Percentiles rank a stretch among this genome's conserved stretches.
Conservation (phyloP, 495 filamentous ascomycete genomes). For the Aspergillus funiculosus region DNA sequence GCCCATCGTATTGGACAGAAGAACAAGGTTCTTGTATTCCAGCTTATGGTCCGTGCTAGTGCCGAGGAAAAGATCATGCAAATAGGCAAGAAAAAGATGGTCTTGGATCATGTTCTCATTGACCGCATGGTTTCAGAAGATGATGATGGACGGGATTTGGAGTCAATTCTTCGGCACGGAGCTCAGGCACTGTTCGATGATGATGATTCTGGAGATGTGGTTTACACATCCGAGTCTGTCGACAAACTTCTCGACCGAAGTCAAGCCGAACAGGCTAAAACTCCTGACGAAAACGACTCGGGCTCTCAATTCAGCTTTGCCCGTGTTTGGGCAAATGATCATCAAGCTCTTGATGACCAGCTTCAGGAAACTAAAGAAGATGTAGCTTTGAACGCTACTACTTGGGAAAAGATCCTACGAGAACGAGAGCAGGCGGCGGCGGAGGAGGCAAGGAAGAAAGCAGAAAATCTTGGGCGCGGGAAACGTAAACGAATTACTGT, state of each 20-base stretch:
- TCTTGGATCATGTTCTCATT: slow-evolving; percentile 87
- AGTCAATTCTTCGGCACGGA: slow-evolving; percentile 84
- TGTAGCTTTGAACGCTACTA: slow-evolving; percentile 44
- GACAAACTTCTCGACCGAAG: slow-evolving; percentile 86
- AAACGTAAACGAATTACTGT: slow-evolving; percentile 54
- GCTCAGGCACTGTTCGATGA: slow-evolving; percentile 81
- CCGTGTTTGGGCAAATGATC: slow-evolving; percentile 85
- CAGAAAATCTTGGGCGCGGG: slow-evolving; percentile 74
- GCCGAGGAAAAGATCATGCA: slow-evolving; percentile 96
- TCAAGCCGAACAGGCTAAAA: slow-evolving; percentile 64
- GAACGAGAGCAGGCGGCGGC: slow-evolving; percentile 72
- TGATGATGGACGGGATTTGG: slow-evolving; percentile 67
- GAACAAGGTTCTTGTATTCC: slow-evolving; percentile 92
- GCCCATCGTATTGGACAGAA: slow-evolving; percentile 95
- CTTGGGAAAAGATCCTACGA: slow-evolving; percentile 85
- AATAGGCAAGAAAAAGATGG: slow-evolving; percentile 92
- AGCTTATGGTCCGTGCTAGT: slow-evolving; percentile 80
- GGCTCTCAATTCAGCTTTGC: slow-evolving; percentile 85
- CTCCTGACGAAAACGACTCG: slow-evolving; percentile 50
- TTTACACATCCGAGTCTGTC: slow-evolving; percentile 73
- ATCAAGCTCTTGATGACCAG: slow-evolving; percentile 54
- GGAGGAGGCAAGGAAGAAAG: slow-evolving; percentile 55
- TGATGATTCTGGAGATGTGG: slow-evolving; percentile 57
- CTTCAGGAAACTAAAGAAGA: slow-evolving; percentile 50
- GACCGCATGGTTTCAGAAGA: slow-evolving; percentile 80